Percentiles rank a stretch among this genome's conserved stretches.
Evolutionary conservation across 495 filamentous ascomycete species (phyloP).

Genomic region (Penicillium roqueforti): DNA sequence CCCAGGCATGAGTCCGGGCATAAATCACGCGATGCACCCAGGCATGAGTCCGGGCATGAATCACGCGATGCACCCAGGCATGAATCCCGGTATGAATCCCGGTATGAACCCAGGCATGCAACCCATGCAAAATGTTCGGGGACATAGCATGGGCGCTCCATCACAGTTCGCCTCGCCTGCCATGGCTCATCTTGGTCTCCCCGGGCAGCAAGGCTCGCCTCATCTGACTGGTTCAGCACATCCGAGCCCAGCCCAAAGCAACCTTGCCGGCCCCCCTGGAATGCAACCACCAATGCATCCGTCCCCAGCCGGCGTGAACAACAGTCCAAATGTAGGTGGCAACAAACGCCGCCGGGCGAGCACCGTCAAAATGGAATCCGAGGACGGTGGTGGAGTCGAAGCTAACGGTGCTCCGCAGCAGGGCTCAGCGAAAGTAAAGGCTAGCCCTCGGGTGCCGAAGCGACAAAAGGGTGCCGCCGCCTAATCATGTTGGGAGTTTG

Average conservation of each 20-base stretch:
- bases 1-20: conserved; percentile 8
- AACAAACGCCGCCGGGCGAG: conserved; percentile 75
- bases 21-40: neutral
- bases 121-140: conserved; percentile 19
- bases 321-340: conserved; percentile 68
- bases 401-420: conserved; percentile 45
- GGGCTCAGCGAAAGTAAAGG: conserved; percentile 49
- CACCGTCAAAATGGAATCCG: conserved; percentile 71
- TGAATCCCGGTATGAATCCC: conserved; percentile 12
- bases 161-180: conserved; percentile 52
- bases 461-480: conserved; percentile 48
- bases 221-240: conserved; percentile 45
- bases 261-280: conserved; percentile 42
- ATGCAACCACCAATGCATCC: conserved; percentile 69
- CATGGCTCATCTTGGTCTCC: conserved; percentile 46
- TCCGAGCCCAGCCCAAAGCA: conserved; percentile 44
- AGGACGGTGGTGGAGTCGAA: conserved; percentile 48
- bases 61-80: neutral
- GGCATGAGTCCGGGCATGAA: neutral
- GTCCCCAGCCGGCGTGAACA: conserved; percentile 77
- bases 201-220: conserved; percentile 41
- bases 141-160: conserved; percentile 35
- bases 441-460: conserved; percentile 54
- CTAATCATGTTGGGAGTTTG: conserved; percentile 8
- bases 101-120: conserved; percentile 36